Percentiles rank a stretch among this genome's conserved stretches.
Evolutionary conservation across 108 stramenopile species (phyloP).

Genomic region (Fragilaria radians): DNA sequence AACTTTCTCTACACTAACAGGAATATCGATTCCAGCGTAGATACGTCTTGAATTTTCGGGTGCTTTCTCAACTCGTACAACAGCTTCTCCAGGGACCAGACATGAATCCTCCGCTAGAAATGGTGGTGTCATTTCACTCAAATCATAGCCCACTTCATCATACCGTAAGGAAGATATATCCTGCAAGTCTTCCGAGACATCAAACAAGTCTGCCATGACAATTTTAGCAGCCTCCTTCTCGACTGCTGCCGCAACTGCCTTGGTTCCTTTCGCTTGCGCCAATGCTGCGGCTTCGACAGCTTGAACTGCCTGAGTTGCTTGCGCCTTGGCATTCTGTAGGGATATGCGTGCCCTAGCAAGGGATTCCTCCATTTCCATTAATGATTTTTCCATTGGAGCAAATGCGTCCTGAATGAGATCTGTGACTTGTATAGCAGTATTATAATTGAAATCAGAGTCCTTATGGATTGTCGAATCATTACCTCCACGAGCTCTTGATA

Average conservation of each 20-base stretch:
- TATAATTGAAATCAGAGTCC: not conserved
- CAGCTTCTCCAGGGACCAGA: conserved; percentile 77
- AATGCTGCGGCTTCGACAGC: conserved; percentile 31
- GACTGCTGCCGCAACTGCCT: conserved; percentile 13
- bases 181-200: conserved; percentile 8
- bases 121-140: conserved; percentile 73
- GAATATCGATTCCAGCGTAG: conserved; percentile 86
- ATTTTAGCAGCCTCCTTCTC: conserved; percentile 18
- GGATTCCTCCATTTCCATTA: conserved; percentile 35
- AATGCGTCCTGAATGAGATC: conserved; percentile 41
- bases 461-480: conserved; percentile 5
- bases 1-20: conserved; percentile 67
- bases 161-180: conserved; percentile 50
- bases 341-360: conserved; percentile 14
- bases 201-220: conserved; percentile 19
- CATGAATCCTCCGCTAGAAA: conserved; percentile 76
- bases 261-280: conserved; percentile 29
- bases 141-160: conserved; percentile 65
- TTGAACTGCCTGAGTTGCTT: conserved; percentile 23
- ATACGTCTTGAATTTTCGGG: conserved; percentile 85
- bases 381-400: conserved; percentile 30
- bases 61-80: conserved; percentile 81
- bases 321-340: conserved; percentile 24
- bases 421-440: conserved; percentile 2
- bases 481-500: conserved; percentile 1